Conservation (phyloP, 1,284 basidiomycete genomes). For the Leccinum griseonigrum region DNA sequence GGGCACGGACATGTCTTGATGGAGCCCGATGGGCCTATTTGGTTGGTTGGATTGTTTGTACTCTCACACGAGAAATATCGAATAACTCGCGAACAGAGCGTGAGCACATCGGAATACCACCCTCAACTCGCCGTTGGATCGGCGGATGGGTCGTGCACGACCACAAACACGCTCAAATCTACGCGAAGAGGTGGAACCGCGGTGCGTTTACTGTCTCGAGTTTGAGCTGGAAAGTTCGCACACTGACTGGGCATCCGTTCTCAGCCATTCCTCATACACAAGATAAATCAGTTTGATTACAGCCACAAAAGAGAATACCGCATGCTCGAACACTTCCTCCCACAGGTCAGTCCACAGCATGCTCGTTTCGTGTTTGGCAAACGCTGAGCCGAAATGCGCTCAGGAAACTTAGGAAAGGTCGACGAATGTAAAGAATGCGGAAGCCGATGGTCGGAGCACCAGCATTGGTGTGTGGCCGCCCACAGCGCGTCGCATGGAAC, state of each 20-base stretch:
- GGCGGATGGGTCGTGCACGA: conserved; percentile 76
- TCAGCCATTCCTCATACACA: conserved; percentile 76
- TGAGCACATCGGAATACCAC: conserved; percentile 81
- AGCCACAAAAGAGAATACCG: conserved; percentile 71
- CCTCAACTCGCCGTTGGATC: conserved; percentile 79
- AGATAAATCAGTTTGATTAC: conserved; percentile 85
- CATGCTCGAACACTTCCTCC: conserved; percentile 82
- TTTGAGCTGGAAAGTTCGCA: not conserved
- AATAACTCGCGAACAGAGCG: conserved; percentile 44
- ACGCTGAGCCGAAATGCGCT: not conserved
- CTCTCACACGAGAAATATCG: not conserved
- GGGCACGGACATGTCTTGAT: conserved; percentile 70
- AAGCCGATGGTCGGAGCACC: conserved; percentile 16
- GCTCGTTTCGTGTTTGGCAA: not conserved
- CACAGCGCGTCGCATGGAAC: conserved; percentile 79
- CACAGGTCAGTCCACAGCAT: conserved; percentile 47
- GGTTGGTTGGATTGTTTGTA: conserved; percentile 43
- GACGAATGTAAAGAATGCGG: conserved; percentile 34
- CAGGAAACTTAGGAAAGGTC: conserved; percentile 61
- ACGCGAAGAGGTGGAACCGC: conserved; percentile 67
- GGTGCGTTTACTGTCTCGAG: conserved; percentile 40
- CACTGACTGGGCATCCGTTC: conserved; percentile 1
- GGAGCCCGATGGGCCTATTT: conserved; percentile 75
- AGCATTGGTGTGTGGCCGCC: conserved; percentile 72
- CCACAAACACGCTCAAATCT: conserved; percentile 68